These are phyloP conservation scores for Trichoderma gamsii DNA, from an alignment of 495 filamentous ascomycete genomes.

Conservation along the genomic window DNA sequence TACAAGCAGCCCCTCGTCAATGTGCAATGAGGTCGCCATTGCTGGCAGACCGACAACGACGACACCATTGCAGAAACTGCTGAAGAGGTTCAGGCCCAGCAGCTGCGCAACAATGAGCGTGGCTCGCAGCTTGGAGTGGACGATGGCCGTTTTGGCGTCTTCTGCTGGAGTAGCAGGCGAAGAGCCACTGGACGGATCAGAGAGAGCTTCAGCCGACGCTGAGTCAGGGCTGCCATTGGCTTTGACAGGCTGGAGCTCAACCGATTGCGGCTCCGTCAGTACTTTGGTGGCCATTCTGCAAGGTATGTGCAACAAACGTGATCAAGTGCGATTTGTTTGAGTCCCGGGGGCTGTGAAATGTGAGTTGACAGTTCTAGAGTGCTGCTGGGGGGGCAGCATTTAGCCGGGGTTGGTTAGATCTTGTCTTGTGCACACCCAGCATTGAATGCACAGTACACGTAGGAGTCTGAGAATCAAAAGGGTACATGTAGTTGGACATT, in stretches of 20 bases:
- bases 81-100: slow-evolving; percentile 35
- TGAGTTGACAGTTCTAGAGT: neutral
- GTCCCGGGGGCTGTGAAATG: neutral
- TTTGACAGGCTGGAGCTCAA: neutral
- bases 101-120: slow-evolving; percentile 21
- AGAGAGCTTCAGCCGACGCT: neutral
- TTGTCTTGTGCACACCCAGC: neutral
- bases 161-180: neutral
- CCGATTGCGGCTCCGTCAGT: slow-evolving; percentile 1
- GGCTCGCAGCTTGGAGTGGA: slow-evolving; percentile 9
- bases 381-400: neutral
- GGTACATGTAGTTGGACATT: too few species aligned
- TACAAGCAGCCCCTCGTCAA: slow-evolving; percentile 34
- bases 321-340: neutral
- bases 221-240: neutral
- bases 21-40: slow-evolving; percentile 41
- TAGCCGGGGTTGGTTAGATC: neutral
- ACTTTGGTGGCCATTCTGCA: neutral
- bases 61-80: slow-evolving; percentile 36
- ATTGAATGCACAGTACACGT: neutral
- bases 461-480: neutral
- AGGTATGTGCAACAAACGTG: neutral
- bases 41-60: slow-evolving; percentile 45
- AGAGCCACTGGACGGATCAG: neutral
- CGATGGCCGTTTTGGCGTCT: neutral